Evolutionary conservation across 495 filamentous ascomycete species (phyloP).

Genomic region (Evernia prunastri): DNA sequence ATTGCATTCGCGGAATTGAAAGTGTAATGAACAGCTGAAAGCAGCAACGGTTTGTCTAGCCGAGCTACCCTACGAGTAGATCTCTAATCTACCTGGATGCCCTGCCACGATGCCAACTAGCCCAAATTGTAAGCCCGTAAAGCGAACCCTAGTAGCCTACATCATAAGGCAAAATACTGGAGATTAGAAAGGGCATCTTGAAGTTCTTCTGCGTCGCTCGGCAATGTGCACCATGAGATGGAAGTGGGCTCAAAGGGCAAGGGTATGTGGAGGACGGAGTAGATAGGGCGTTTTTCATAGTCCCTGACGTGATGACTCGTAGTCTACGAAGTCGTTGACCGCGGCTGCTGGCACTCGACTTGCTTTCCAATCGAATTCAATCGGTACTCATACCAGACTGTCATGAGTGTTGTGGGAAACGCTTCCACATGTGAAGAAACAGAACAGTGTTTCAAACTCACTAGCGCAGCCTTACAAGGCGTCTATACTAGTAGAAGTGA

Average conservation of each 20-base stretch:
- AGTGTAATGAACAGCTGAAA: not conserved
- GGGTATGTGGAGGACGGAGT: conserved; percentile 13
- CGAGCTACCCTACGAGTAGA: too few relatives aligned
- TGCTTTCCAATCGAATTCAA: not conserved
- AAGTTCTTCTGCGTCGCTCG: conserved; percentile 4
- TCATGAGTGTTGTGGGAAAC: too few relatives aligned
- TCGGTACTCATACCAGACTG: not conserved
- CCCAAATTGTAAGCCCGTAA: conserved; percentile 7
- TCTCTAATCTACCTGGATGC: too few relatives aligned
- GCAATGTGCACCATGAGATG: conserved; percentile 17
- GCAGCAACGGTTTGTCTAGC: not conserved
- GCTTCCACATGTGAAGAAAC: too few relatives aligned
- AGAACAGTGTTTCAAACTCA: too few relatives aligned
- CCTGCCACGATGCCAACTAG: not conserved
- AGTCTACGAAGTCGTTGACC: conserved; percentile 6
- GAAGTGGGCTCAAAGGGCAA: conserved; percentile 8
- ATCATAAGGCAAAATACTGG: not conserved
- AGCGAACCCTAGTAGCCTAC: conserved; percentile 17
- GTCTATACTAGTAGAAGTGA: not conserved
- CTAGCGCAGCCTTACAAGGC: conserved; percentile 2
- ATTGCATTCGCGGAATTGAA: not conserved
- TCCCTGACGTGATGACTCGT: conserved; percentile 2
- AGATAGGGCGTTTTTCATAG: too few relatives aligned
- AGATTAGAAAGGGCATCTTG: conserved; percentile 18
- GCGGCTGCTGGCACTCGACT: not conserved